Conservation (phyloP, 345 rosid genomes). For the Salix koriyanagi region DNA sequence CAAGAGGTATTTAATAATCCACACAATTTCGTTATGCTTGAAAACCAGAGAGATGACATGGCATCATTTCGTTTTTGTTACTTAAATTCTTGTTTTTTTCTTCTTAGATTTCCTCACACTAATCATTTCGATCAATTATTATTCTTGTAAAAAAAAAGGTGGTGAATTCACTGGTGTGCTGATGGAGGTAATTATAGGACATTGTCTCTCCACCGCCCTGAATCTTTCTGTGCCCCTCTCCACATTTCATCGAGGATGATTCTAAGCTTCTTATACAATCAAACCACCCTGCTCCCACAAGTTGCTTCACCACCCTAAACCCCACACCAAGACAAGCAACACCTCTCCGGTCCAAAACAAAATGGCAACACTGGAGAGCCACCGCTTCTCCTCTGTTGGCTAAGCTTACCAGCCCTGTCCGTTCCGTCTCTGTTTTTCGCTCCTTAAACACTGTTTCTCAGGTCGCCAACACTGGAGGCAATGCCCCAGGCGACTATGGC, state of each 20-base stretch:
- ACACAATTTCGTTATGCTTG: constrained; percentile 10
- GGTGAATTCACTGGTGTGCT: too few species aligned
- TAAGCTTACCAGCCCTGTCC: constrained; percentile 16
- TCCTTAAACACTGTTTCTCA: constrained; percentile 40
- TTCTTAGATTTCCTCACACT: not conserved
- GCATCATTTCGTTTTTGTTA: not conserved
- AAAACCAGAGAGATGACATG: not conserved
- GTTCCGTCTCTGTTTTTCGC: constrained; percentile 21
- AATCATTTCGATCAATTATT: not conserved
- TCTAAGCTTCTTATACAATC: not conserved
- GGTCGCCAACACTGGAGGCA: constrained; percentile 14
- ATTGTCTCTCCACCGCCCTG: not conserved
- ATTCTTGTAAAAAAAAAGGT: too few species aligned
- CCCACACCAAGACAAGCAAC: not conserved
- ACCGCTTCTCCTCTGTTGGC: constrained; percentile 20
- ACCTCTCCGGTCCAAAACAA: not conserved
- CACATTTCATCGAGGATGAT: not conserved
- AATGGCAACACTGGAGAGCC: constrained; percentile 40
- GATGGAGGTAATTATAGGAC: not conserved
- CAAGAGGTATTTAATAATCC: constrained; percentile 29
- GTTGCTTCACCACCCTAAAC: not conserved
- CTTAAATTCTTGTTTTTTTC: not conserved
- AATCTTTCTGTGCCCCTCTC: constrained; percentile 6
- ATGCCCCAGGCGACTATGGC: constrained; percentile 11
- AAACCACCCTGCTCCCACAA: not conserved